Evolutionary conservation across 306 rosid species (phyloP).

Genomic region (Cucumis cinereus): DNA sequence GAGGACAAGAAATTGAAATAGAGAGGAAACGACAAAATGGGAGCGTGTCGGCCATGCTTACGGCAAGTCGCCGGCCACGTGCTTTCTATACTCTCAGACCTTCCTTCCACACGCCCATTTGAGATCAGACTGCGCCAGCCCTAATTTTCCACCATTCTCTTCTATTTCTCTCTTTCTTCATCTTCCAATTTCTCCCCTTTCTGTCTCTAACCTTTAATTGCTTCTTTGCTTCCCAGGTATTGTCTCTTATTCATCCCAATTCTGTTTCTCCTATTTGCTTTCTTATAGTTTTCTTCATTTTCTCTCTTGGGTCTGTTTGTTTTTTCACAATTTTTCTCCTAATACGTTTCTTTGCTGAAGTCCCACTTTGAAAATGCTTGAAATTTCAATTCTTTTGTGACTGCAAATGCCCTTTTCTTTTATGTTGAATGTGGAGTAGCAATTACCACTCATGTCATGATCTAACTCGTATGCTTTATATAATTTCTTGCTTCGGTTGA

Average conservation of each 20-base stretch:
- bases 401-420: neutral
- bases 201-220: neutral
- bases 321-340: neutral
- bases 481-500: neutral
- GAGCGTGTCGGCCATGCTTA: neutral
- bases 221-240: neutral
- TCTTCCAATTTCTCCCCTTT: neutral
- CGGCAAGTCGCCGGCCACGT: constrained; percentile 6
- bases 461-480: neutral
- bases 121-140: neutral
- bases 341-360: neutral
- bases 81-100: neutral
- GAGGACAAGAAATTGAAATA: neutral
- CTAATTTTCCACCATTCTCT: neutral
- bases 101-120: constrained; percentile 1
- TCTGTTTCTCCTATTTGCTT: neutral
- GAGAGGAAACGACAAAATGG: constrained; percentile 4
- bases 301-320: neutral
- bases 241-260: neutral
- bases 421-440: neutral
- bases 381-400: too few species aligned
- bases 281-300: neutral
- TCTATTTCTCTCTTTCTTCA: neutral
- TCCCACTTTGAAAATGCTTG: neutral
- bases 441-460: neutral